phyloP scores from a whole-genome alignment of 345 rosid genomes.

The Trapa bicornis region DNA sequence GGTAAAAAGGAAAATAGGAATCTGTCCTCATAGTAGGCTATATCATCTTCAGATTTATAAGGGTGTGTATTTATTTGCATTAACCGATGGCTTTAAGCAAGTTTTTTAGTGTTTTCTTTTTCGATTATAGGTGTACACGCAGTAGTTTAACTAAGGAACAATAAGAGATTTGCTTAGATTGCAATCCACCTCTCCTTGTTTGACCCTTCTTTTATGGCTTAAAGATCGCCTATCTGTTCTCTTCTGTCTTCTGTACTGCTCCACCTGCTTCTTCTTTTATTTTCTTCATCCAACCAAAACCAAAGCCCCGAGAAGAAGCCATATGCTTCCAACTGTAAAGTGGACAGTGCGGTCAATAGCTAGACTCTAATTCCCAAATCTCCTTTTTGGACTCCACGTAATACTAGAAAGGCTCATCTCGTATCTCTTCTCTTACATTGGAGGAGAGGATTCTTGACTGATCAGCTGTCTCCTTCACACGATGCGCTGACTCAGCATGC shows the following conservation, averaged over 20 bases:
- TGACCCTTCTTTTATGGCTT: conserved; percentile 71
- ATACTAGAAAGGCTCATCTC: no score
- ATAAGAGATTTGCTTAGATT: conserved; percentile 35
- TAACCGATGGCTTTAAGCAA: no score
- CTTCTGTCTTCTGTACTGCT: conserved; percentile 23
- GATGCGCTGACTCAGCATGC: no score
- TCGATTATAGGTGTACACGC: no score
- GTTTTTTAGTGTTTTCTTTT: no score
- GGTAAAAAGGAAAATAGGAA: no score
- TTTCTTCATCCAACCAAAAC: not conserved
- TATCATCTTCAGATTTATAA: no score
- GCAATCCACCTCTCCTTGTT: conserved; percentile 49
- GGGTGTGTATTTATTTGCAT: no score
- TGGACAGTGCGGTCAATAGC: conserved; percentile 10
- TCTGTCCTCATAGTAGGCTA: no score
- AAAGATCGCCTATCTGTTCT: conserved; percentile 43
- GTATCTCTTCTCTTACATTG: no score
- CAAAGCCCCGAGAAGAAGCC: conserved; percentile 11
- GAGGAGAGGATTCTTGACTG: no score
- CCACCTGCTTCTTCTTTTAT: not conserved
- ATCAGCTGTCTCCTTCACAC: no score
- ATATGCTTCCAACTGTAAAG: conserved; percentile 8
- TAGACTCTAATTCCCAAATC: conserved; percentile 1
- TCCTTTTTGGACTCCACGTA: not conserved
- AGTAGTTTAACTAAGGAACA: not conserved